Evolutionary conservation across 208 protist species (phyloP).

Genomic region (Crithidia mellificae): DNA sequence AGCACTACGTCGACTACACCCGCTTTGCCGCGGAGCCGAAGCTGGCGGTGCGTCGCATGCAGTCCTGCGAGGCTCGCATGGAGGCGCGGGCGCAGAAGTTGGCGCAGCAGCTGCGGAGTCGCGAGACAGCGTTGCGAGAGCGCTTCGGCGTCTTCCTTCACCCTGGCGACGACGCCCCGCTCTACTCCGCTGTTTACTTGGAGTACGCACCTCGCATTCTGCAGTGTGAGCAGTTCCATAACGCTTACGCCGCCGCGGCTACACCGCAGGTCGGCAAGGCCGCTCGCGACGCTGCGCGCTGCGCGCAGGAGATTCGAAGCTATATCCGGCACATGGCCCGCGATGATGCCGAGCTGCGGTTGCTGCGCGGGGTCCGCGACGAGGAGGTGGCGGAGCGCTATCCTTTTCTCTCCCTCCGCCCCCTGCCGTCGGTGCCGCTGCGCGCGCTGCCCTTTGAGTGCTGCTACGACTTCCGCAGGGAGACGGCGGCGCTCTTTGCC

Average conservation of each 20-base stretch:
- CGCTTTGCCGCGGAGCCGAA: slow-evolving; percentile 11
- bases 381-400: slow-evolving; percentile 33
- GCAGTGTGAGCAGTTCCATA: slow-evolving; percentile 24
- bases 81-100: slow-evolving; percentile 15
- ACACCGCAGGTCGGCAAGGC: neutral
- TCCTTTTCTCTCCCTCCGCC: slow-evolving; percentile 22
- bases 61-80: slow-evolving; percentile 26
- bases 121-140: slow-evolving; percentile 26
- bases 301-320: slow-evolving; percentile 22
- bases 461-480: slow-evolving; percentile 14
- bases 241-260: neutral
- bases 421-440: slow-evolving; percentile 11
- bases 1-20: slow-evolving; percentile 27
- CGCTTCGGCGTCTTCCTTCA: slow-evolving; percentile 33
- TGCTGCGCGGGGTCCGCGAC: slow-evolving; percentile 8
- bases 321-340: slow-evolving; percentile 16
- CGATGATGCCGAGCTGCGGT: slow-evolving; percentile 21
- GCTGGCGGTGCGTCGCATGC: slow-evolving; percentile 8
- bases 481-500: slow-evolving; percentile 5
- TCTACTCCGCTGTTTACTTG: slow-evolving; percentile 17
- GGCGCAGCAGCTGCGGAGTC: slow-evolving; percentile 15
- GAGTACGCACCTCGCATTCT: slow-evolving; percentile 31
- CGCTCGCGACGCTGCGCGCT: slow-evolving; percentile 6
- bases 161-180: slow-evolving; percentile 14
- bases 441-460: slow-evolving; percentile 25